Conservation (phyloP, 768 basidiomycete species). For the Collybia sp. region DNA sequence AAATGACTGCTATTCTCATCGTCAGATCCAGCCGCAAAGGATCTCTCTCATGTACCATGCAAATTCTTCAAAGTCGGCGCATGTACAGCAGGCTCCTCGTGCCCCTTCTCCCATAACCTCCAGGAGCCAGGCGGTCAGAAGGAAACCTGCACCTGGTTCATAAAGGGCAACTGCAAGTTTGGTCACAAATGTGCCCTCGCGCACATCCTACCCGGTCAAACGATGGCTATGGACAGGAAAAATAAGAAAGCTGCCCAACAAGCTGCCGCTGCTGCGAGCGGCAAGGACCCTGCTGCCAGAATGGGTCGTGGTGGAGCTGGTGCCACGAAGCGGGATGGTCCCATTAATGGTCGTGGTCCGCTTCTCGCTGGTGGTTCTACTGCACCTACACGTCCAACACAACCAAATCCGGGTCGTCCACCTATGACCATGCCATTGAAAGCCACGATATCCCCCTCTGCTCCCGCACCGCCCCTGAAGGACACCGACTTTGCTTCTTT, state of each 20-base stretch:
- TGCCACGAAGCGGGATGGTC: slow-evolving; percentile 16
- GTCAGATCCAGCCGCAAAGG: slow-evolving; percentile 51
- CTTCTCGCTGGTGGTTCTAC: slow-evolving; percentile 55
- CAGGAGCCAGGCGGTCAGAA: slow-evolving; percentile 76
- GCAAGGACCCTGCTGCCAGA: slow-evolving; percentile 24
- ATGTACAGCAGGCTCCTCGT: slow-evolving; percentile 90
- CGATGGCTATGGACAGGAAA: slow-evolving; percentile 93
- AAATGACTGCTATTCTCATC: slow-evolving; percentile 4
- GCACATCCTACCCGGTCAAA: slow-evolving; percentile 91
- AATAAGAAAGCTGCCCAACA: slow-evolving; percentile 91
- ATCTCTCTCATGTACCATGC: slow-evolving; percentile 94
- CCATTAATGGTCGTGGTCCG: slow-evolving; percentile 28
- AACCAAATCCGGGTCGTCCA: slow-evolving; percentile 38
- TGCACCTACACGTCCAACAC: slow-evolving; percentile 53
- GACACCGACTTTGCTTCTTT: slow-evolving; percentile 74
- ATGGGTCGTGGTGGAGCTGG: slow-evolving; percentile 16
- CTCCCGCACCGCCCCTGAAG: slow-evolving; percentile 73
- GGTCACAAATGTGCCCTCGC: slow-evolving; percentile 87
- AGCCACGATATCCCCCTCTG: slow-evolving; percentile 69
- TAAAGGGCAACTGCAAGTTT: slow-evolving; percentile 84
- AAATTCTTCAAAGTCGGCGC: slow-evolving; percentile 95
- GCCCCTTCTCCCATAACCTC: slow-evolving; percentile 87
- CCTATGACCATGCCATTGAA: slow-evolving; percentile 68
- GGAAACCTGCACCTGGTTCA: slow-evolving; percentile 83
- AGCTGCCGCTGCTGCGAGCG: slow-evolving; percentile 43